Evolutionary conservation across 2,329 filamentous ascomycete genomes (phyloP).

Genomic region (Trichoderma polysporum): DNA sequence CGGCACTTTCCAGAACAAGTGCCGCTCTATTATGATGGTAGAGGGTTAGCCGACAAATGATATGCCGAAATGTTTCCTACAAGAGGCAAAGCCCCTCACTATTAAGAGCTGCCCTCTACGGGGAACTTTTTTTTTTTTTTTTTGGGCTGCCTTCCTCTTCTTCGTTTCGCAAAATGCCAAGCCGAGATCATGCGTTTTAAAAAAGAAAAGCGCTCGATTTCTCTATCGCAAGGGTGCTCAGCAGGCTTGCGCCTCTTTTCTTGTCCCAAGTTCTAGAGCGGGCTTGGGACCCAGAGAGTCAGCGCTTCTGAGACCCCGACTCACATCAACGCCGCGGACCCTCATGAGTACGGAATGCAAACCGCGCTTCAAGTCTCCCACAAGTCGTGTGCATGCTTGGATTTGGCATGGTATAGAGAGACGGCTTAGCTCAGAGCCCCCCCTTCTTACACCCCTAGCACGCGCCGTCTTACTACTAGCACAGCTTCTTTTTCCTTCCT

Average conservation of each 20-base stretch:
- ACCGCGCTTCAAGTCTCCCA: background rate
- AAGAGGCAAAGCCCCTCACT: background rate
- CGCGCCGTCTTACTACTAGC: background rate
- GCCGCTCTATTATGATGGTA: slow-evolving; percentile 4
- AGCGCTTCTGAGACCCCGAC: background rate
- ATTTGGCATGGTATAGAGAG: background rate
- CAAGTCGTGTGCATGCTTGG: background rate
- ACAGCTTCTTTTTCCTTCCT: background rate
- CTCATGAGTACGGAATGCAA: slow-evolving; percentile 2
- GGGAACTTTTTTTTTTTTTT: background rate
- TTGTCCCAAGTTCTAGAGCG: background rate
- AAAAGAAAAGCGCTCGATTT: background rate
- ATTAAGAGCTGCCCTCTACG: background rate
- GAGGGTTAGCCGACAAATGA: slow-evolving; percentile 2
- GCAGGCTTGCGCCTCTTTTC: background rate
- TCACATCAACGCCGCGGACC: background rate
- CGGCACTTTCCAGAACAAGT: slow-evolving; percentile 17
- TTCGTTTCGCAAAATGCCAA: background rate
- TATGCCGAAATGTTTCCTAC: background rate
- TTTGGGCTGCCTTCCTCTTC: background rate
- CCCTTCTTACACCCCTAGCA: background rate
- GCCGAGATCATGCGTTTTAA: background rate
- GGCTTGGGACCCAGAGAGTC: background rate
- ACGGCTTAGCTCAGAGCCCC: background rate
- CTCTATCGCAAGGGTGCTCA: background rate